Conservation (phyloP, 306 rosid genomes). For the Ceratonia siliqua region DNA sequence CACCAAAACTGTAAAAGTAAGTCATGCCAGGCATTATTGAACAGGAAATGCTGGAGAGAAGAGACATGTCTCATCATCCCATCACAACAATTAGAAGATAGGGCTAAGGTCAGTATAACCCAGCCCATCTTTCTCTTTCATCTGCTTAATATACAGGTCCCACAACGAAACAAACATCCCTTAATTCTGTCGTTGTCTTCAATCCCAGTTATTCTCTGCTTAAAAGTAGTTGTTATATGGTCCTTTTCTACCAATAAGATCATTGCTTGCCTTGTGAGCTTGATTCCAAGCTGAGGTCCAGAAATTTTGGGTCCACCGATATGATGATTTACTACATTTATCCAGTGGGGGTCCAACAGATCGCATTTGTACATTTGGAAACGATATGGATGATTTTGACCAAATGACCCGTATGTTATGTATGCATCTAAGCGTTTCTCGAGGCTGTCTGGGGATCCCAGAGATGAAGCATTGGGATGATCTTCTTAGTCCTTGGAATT, state of each 20-base stretch:
- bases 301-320: constrained; percentile 43
- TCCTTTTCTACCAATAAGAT: constrained; percentile 42
- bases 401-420: constrained; percentile 33
- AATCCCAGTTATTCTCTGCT: constrained; percentile 38
- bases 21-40: constrained; percentile 26
- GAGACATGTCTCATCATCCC: constrained; percentile 53
- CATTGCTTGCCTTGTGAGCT: constrained; percentile 51
- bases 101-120: constrained; percentile 41
- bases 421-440: constrained; percentile 15
- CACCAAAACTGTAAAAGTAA: constrained; percentile 16
- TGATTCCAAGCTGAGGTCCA: constrained; percentile 37
- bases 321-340: constrained; percentile 20
- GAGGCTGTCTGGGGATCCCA: constrained; percentile 31
- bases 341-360: constrained; percentile 30
- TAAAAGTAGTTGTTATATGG: constrained; percentile 42
- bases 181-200: constrained; percentile 45
- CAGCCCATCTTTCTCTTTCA: constrained; percentile 43
- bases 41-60: constrained; percentile 32
- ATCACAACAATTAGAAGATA: constrained; percentile 41
- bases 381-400: constrained; percentile 39
- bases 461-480: constrained; percentile 31
- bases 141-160: constrained; percentile 41
- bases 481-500: constrained; percentile 24
- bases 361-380: constrained; percentile 25
- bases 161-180: constrained; percentile 40